Percentiles rank a stretch among this genome's conserved stretches.
phyloP scores from a whole-genome alignment of 805 yeast genomes.

The Schwanniomyces sp. region DNA sequence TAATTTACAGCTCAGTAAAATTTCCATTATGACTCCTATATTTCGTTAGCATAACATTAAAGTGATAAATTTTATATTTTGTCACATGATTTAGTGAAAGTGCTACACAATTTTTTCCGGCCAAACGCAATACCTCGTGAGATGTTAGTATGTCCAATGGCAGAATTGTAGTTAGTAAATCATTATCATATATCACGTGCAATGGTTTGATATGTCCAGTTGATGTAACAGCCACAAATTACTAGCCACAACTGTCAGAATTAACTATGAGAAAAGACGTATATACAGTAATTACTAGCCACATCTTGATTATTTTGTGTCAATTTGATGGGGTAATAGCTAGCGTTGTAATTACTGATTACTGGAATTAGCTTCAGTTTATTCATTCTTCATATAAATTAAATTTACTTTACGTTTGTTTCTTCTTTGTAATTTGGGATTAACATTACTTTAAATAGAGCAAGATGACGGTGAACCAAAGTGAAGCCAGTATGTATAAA shows the following conservation, averaged over 20 bases:
- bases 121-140: not conserved
- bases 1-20: no score
- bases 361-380: not conserved
- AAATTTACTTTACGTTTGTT: not conserved
- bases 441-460: not conserved
- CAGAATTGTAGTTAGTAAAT: not conserved
- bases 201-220: not conserved
- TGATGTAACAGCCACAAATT: not conserved
- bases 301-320: not conserved
- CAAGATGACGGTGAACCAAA: constrained; percentile 1
- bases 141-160: not conserved
- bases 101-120: no score
- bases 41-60: no score
- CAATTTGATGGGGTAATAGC: not conserved
- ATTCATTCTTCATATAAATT: not conserved
- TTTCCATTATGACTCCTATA: no score
- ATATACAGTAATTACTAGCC: not conserved
- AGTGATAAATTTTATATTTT: no score
- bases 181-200: constrained; percentile 3
- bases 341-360: not conserved
- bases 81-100: no score
- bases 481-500: constrained; percentile 1
- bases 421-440: not conserved
- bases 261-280: not conserved
- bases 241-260: not conserved